phyloP scores from a whole-genome alignment of 2,329 filamentous ascomycete genomes.

The Ophiostoma australiae region DNA sequence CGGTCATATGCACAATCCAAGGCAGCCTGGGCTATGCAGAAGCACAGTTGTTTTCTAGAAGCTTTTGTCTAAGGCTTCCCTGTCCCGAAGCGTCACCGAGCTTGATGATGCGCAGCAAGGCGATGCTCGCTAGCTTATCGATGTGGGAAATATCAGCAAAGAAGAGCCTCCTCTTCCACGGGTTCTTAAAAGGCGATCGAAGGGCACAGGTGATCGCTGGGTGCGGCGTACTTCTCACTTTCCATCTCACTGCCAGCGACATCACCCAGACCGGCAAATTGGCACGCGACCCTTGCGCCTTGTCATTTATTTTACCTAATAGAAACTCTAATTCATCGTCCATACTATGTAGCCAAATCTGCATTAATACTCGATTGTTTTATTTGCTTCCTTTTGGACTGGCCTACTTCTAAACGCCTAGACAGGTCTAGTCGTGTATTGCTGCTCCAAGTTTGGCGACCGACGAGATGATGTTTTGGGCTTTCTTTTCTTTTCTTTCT shows the following conservation, averaged over 20 bases:
- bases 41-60: background rate
- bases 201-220: too few relatives aligned
- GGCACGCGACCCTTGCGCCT: background rate
- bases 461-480: background rate
- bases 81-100: background rate
- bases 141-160: background rate
- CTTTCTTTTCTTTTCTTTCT: background rate
- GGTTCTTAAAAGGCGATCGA: background rate
- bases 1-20: slow-evolving; percentile 1
- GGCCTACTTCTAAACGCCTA: background rate
- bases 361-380: background rate
- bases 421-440: background rate
- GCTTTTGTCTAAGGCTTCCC: background rate
- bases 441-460: background rate
- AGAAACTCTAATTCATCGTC: background rate
- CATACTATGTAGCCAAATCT: too few relatives aligned
- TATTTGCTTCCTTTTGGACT: background rate
- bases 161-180: background rate
- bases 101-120: slow-evolving; percentile 2
- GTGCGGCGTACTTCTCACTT: background rate
- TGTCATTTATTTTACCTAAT: background rate
- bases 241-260: background rate
- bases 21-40: background rate
- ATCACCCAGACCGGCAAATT: background rate
- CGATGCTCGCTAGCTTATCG: background rate